Base-by-base conservation (phyloP, 306 rosid genomes). In the Pyrus bretschneideri region DNA sequence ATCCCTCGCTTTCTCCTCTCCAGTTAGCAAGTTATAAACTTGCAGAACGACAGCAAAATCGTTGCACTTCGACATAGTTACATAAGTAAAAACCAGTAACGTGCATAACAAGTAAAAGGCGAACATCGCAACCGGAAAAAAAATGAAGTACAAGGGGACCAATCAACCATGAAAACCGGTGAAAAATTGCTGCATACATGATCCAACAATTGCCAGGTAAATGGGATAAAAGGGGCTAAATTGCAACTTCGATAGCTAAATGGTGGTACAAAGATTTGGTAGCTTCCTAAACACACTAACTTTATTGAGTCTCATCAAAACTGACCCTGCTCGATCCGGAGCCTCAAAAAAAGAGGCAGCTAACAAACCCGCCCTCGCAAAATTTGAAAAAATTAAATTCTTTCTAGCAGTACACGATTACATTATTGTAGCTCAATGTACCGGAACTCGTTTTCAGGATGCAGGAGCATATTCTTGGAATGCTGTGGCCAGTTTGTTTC, bases 401-500 rank as follows among this genome's bases (percentile, higher is more conserved):
- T 71, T 45, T 42, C 65, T 33, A 55, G 71, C 35, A 23, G 27
- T 69, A 22, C 27, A 62, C 27, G 51, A 31, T 65, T 69, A 83
- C 91, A 75, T 27, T 22, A 62, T 63, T 61, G 80, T 55, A 65
- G 72, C 77, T 74, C 78, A 71, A 42, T 80, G 72, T 29, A 75
- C 76, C 63, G 71, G 49, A 73, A 35, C 74, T 63, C 58, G 3
- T 40, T 70, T 70, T 90, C 86, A 90, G 42, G 93, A 83, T 33
- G 81, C 81, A 2, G 99, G 99, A 51, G 99, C 91, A 81, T 86
- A 89, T 67, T 92, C 97, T 92, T 89, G 90, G 84, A 96, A 92
- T 15, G 89, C 92, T 45, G 92, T 80, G 25, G 93, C 90, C 72
- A 96, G 87, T 74, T 91, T 89, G 71, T 88, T 80, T 74, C 97